Base-by-base conservation (phyloP, 768 basidiomycete genomes). In the Naganishia vaughanmartiniae region DNA sequence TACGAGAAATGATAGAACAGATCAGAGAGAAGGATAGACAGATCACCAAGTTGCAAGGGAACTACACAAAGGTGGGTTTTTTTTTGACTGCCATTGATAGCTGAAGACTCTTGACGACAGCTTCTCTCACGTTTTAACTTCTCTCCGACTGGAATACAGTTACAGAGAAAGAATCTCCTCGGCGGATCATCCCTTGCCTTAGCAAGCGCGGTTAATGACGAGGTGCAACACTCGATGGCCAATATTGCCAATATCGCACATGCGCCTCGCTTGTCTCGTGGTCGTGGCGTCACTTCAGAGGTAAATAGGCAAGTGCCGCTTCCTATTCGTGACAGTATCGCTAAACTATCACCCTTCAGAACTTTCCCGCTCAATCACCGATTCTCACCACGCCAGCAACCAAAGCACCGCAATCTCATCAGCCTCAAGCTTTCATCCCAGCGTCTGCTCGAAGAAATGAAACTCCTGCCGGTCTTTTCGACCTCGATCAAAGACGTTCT, bases 21-120 rank as follows among this genome's bases (percentile, higher is more conserved):
- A 56, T 55, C 11, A 45, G 73, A 21, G 73, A 73, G 26, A 70
- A 70, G 30, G 73, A 73, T n/a, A 60, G 70, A 51, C 60, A 73
- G 55, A 54, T 67, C 39, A 65, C 30, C 31, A 67, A 67, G 54
- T 58, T 73, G 15, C 63, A 67, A 57, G 63, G 33, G 3, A 70
- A 71, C 42, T 71, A 63, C 28, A 42, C 60, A 15, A 63, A 63
- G 26, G 66, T 46, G 66, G 60, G 28, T 17, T n/a, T n/a, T n/a
- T n/a, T n/a, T n/a, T n/a, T n/a, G n/a, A 24, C 15, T 30, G 6
- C 6, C 5, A 7, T 4, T 30, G 19, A 11, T 58, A n/a, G 31
- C 57, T 58, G 57, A 10, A 33, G 9, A 4, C 2, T 36, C 34
- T 4, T 36, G 19, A 11, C 7, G n/a, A 30, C 33, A 57, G 4